Conservation (phyloP, 2,329 filamentous ascomycete genomes). For the Neofusicoccum cordaticola region DNA sequence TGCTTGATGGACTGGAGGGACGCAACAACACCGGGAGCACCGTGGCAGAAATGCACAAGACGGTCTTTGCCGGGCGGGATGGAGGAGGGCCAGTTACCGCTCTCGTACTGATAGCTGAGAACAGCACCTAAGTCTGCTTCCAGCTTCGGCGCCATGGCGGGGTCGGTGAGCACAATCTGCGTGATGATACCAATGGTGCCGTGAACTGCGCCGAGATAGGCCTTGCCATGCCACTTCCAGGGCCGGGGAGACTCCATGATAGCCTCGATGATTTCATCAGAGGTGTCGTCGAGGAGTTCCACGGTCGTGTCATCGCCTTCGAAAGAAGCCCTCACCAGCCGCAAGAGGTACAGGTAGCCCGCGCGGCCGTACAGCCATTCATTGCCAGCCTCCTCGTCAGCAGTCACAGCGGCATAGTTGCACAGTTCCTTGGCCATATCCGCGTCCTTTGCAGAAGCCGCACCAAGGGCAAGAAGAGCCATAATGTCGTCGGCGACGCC, state of each 20-base stretch:
- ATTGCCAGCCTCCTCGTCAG: conserved; percentile 50
- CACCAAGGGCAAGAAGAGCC: conserved; percentile 49
- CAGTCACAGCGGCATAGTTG: conserved; percentile 46
- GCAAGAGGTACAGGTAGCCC: conserved; percentile 65
- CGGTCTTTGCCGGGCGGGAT: conserved; percentile 48
- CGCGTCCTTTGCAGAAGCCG: conserved; percentile 48
- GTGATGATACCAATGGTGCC: conserved; percentile 68
- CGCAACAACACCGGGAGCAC: conserved; percentile 61
- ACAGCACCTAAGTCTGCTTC: conserved; percentile 54
- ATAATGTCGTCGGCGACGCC: conserved; percentile 52
- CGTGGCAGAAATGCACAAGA: conserved; percentile 66
- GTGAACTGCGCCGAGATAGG: conserved; percentile 65
- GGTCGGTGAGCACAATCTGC: conserved; percentile 62
- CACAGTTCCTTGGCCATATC: conserved; percentile 51
- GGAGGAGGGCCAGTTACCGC: conserved; percentile 63
- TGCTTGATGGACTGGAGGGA: conserved; percentile 57
- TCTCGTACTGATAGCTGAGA: conserved; percentile 58
- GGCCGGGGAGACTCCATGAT: conserved; percentile 56
- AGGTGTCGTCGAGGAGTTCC: conserved; percentile 53
- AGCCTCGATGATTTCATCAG: conserved; percentile 56
- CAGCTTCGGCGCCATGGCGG: conserved; percentile 53
- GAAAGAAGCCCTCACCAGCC: conserved; percentile 60
- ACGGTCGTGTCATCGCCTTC: conserved; percentile 48
- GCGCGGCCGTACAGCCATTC: conserved; percentile 67
- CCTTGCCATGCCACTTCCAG: conserved; percentile 64